phyloP scores from a whole-genome alignment of 495 filamentous ascomycete species.

The Sphaerosporella brunnea region DNA sequence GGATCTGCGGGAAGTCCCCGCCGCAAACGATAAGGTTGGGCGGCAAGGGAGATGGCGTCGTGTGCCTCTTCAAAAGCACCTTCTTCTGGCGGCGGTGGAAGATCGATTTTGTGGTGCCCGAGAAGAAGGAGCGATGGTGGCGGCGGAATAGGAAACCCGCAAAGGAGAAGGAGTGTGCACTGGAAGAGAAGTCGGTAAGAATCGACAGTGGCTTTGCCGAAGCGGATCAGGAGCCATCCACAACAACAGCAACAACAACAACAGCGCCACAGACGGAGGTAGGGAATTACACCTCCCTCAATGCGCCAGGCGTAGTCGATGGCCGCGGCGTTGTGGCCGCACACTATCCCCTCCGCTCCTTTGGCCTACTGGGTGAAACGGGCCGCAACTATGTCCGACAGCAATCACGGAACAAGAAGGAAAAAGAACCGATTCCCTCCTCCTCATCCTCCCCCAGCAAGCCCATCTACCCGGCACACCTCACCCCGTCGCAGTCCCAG shows the following conservation, averaged over 20 bases:
- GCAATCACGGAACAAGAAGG: background rate
- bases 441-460: background rate
- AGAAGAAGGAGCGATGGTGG: constrained; percentile 1
- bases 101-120: constrained; percentile 15
- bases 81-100: constrained; percentile 21
- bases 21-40: constrained; percentile 17
- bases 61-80: constrained; percentile 14
- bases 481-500: constrained; percentile 10
- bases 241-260: background rate
- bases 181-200: background rate
- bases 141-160: background rate
- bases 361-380: constrained; percentile 5
- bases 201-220: constrained; percentile 17
- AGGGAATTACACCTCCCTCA: constrained; percentile 7
- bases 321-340: constrained; percentile 16
- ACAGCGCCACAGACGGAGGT: background rate
- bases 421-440: background rate
- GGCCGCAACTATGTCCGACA: constrained; percentile 12
- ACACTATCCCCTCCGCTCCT: constrained; percentile 13
- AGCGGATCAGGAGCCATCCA: background rate
- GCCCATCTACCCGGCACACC: constrained; percentile 10
- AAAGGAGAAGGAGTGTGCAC: background rate
- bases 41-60: constrained; percentile 10
- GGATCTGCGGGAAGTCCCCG: constrained; percentile 11
- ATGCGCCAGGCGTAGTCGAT: constrained; percentile 21